phyloP scores from a whole-genome alignment of 257 asterid species.

The Nicotiana tomentosiformis region DNA sequence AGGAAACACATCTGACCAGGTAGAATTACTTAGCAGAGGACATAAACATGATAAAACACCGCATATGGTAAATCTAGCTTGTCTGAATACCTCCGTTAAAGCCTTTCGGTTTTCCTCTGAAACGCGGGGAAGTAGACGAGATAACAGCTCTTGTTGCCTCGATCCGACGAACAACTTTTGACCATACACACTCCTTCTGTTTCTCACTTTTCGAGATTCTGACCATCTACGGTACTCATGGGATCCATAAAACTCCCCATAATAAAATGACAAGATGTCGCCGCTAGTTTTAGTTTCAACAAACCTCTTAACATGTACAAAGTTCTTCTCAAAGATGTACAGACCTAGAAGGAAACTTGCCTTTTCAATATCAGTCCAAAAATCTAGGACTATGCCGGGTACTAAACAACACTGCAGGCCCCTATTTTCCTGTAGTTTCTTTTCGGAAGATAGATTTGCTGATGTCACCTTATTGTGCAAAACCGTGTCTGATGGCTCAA shows the following conservation, averaged over 20 bases:
- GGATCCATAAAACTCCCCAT: conserved; percentile 54
- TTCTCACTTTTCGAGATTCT: conserved; percentile 42
- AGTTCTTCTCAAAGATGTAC: conserved; percentile 58
- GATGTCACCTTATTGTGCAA: conserved; percentile 16
- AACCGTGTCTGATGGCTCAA: conserved; percentile 11
- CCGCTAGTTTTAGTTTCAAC: conserved; percentile 45
- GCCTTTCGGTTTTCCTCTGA: conserved; percentile 43
- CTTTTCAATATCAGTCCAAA: conserved; percentile 54
- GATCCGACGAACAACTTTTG: conserved; percentile 63
- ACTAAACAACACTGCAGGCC: conserved; percentile 22
- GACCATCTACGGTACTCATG: conserved; percentile 57
- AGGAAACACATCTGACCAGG: neutral
- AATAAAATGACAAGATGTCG: conserved; percentile 46
- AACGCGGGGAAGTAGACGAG: conserved; percentile 39
- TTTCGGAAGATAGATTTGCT: neutral
- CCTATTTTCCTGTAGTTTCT: conserved; percentile 15
- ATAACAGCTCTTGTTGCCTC: conserved; percentile 62
- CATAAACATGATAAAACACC: conserved; percentile 1
- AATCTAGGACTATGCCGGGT: conserved; percentile 36
- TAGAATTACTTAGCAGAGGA: neutral
- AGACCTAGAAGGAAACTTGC: conserved; percentile 49
- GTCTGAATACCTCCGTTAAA: conserved; percentile 45
- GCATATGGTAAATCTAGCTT: neutral
- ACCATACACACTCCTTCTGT: conserved; percentile 47
- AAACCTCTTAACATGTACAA: conserved; percentile 45